Conservation (phyloP, 192 early-diverging fungal species). For the Rhizophagus sp. region DNA sequence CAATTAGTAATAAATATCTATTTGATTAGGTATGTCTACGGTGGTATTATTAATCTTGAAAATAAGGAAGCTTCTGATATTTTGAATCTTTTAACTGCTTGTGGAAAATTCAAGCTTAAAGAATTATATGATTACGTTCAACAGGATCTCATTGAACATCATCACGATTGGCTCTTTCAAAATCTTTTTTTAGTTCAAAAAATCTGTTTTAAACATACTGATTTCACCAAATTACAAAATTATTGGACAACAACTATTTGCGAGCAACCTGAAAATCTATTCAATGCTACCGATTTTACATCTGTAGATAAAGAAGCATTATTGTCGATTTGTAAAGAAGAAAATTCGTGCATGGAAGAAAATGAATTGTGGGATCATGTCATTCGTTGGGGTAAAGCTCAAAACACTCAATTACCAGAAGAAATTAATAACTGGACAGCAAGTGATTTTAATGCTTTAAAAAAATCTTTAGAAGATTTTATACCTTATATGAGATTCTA, state of each 20-base stretch:
- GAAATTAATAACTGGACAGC: not conserved
- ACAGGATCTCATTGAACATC: not conserved
- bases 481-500: not conserved
- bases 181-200: not conserved
- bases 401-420: not conserved
- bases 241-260: not conserved
- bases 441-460: not conserved
- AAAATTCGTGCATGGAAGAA: constrained; percentile 8
- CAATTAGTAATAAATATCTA: too few relatives aligned
- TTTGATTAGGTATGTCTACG: constrained; percentile 2
- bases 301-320: not conserved
- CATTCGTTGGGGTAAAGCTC: constrained; percentile 16
- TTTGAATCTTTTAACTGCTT: constrained; percentile 3
- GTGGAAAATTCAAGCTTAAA: not conserved
- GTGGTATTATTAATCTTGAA: not conserved
- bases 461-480: not conserved
- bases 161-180: not conserved
- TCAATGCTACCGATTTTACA: constrained; percentile 10
- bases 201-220: not conserved
- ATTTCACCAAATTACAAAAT: not conserved
- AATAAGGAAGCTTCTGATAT: not conserved
- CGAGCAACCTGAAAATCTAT: not conserved
- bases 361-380: not conserved
- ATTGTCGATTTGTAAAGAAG: not conserved
- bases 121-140: constrained; percentile 9